Base-by-base conservation (phyloP, 2,329 filamentous ascomycete genomes). In the Bipolaris gigantea region DNA sequence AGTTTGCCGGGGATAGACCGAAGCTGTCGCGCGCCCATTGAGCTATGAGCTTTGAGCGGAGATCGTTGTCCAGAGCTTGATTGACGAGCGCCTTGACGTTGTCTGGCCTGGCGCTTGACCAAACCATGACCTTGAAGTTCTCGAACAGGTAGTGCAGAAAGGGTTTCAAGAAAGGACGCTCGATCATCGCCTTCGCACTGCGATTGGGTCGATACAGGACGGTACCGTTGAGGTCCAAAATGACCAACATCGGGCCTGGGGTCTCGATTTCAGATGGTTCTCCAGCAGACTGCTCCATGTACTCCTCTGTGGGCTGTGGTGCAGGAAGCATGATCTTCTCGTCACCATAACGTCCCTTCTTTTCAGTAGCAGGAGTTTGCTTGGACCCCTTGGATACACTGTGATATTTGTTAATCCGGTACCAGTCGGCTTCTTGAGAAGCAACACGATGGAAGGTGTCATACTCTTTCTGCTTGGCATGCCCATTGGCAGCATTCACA, bases 171-270 rank as follows among this genome's bases (percentile, higher is more conserved):
- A 86, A 81, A 0, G 89, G 89, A 0, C 94, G 88, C 60, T 81
- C 76, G 39, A 85, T 75, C 70, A 92, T 89, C 38, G 73, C 71
- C 9, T 78, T 81, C 3, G 65, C 61, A 21, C 63, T 61, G 7
- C 51, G 61, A n/a, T 79, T 79, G 8, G 85, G 87, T 5, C 94
- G 88, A 75, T 84, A 81, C 33, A 97, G 82, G 1, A 99, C 81
- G 0, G 93, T 97, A 58, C 94, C 94, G 73, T 97, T 99, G 34
- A 99, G 83, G 75, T 99, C 94, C 57, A 97, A 84, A 42, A 97
- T 84, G 46, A 99, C 80, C 19, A 99, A 85, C 32, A 96, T 81
- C 15, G 82, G 83, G 36, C 84, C 84, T 1, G 86, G 82, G 1
- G 72, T 46, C 0, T 73, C 35, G 3, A 83, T 53, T 1, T 56